Conservation (phyloP, 2,329 filamentous ascomycete species). For the Colletotrichum eleusines region DNA sequence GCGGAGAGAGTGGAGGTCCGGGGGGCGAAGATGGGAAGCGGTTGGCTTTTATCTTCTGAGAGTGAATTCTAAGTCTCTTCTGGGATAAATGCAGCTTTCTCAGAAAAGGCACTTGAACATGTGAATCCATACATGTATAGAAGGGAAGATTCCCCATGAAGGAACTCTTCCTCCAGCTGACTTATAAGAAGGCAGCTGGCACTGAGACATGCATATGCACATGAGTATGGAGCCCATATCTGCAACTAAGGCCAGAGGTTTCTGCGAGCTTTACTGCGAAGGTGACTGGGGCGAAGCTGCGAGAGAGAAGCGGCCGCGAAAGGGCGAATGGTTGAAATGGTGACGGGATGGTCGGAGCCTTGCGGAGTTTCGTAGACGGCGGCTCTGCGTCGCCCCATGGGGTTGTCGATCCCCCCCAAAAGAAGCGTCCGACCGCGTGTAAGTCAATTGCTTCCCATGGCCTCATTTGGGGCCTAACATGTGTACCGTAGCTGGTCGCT, state of each 20-base stretch:
- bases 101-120: not conserved
- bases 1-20: not conserved
- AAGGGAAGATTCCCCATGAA: too few species aligned
- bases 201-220: too few species aligned
- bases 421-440: constrained; percentile 7
- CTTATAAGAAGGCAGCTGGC: too few species aligned
- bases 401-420: constrained; percentile 20
- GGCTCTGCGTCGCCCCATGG: constrained; percentile 17
- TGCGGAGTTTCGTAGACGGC: constrained; percentile 28
- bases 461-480: not conserved
- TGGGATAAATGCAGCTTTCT: not conserved
- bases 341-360: constrained; percentile 39
- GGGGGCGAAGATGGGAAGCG: constrained; percentile 3
- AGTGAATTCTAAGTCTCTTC: not conserved
- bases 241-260: not conserved
- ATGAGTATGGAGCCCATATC: too few species aligned
- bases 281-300: constrained; percentile 4
- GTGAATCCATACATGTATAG: too few species aligned
- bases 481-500: too few species aligned
- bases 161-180: too few species aligned
- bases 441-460: constrained; percentile 10
- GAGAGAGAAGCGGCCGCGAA: not conserved
- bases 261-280: constrained; percentile 19
- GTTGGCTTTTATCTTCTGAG: not conserved
- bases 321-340: not conserved